Conservation (phyloP, 108 stramenopile genomes). For the Nannochloropsis salina region DNA sequence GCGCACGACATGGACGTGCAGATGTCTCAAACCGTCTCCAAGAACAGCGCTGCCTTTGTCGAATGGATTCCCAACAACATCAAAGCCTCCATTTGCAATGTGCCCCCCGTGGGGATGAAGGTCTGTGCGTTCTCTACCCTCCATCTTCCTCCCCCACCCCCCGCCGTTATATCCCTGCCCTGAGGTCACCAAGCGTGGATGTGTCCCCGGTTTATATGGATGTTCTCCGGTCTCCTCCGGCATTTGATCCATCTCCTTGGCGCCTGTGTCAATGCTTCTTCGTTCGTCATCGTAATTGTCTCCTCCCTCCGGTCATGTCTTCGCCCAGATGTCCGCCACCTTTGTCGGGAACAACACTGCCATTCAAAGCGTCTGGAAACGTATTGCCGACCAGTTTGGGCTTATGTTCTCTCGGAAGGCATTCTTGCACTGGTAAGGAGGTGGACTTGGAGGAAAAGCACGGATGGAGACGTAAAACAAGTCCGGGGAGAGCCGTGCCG, state of each 20-base stretch:
- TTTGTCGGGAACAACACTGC: conserved; percentile 72
- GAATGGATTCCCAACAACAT: conserved; percentile 99
- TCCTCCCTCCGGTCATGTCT: not conserved
- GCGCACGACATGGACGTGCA: conserved; percentile 74
- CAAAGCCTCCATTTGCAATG: conserved; percentile 97
- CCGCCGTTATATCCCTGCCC: too few species aligned
- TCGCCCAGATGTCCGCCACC: conserved; percentile 54
- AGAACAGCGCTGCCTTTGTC: conserved; percentile 96
- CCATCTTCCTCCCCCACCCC: not conserved
- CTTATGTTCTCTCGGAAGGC: conserved; percentile 82
- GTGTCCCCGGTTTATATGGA: too few species aligned
- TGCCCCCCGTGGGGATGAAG: conserved; percentile 86
- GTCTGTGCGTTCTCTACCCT: conserved; percentile 37
- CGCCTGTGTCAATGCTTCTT: too few species aligned
- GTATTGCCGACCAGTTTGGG: conserved; percentile 73
- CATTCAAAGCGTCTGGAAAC: conserved; percentile 69
- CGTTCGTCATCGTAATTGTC: not conserved
- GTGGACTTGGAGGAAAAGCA: not conserved
- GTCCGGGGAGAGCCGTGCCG: not conserved
- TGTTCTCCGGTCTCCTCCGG: too few species aligned
- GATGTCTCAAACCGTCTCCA: conserved; percentile 94
- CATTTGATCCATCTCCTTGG: too few species aligned
- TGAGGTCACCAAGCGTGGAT: too few species aligned
- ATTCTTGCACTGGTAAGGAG: conserved; percentile 68
- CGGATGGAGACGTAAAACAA: not conserved